These are phyloP conservation scores for Tetradesmus lagerheimii DNA, from an alignment of 139 green algal genomes.

Conservation along the genomic window DNA sequence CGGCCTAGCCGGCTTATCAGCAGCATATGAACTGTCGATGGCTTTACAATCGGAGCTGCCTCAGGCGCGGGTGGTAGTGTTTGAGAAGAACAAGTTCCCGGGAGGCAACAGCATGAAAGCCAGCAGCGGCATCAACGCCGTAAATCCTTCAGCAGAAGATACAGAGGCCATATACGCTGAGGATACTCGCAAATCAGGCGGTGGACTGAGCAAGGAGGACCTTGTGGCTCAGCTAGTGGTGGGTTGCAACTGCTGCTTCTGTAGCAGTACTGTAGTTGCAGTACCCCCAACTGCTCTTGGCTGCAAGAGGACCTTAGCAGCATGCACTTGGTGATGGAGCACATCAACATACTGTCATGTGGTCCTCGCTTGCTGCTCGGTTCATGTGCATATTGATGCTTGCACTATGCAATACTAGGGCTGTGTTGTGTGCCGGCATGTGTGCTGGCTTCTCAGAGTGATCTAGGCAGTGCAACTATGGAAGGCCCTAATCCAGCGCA, in stretches of 20 bases:
- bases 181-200: slow-evolving; percentile 69
- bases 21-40: slow-evolving; percentile 54
- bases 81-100: slow-evolving; percentile 76
- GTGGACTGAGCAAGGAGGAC: slow-evolving; percentile 60
- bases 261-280: not conserved
- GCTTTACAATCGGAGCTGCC: not conserved
- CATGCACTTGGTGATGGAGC: not conserved
- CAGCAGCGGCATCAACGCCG: slow-evolving; percentile 80
- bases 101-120: slow-evolving; percentile 85
- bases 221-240: slow-evolving; percentile 74
- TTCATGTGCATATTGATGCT: too few species aligned
- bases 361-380: too few species aligned
- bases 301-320: too few species aligned
- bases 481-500: too few species aligned
- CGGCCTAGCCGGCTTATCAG: slow-evolving; percentile 70
- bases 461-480: too few species aligned
- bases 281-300: too few species aligned
- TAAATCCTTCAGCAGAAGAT: slow-evolving; percentile 56
- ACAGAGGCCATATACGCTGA: slow-evolving; percentile 53
- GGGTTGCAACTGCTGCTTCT: slow-evolving; percentile 1
- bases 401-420: too few species aligned
- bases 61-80: slow-evolving; percentile 60
- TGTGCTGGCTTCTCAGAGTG: too few species aligned
- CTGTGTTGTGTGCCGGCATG: too few species aligned
- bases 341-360: too few species aligned